Evolutionary conservation across 495 filamentous ascomycete genomes (phyloP).

Genomic region (Aspergillus indologenus): DNA sequence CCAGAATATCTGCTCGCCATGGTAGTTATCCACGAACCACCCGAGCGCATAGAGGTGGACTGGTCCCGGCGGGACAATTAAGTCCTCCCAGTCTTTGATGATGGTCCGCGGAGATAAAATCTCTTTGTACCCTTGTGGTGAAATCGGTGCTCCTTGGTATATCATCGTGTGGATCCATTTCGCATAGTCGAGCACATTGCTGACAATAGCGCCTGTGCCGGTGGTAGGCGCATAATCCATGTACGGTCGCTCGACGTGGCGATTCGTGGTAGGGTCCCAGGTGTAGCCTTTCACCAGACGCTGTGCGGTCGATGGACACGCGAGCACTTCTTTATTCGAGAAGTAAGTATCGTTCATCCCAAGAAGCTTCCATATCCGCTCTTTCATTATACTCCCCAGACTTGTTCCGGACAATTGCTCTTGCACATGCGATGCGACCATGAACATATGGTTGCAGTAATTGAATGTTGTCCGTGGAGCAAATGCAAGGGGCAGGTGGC

Average conservation of each 20-base stretch:
- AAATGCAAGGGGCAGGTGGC: slow-evolving; percentile 35
- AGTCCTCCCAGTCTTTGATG: slow-evolving; percentile 14
- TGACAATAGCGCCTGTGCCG: slow-evolving; percentile 51
- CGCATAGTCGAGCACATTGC: slow-evolving; percentile 51
- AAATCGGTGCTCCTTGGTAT: slow-evolving; percentile 20
- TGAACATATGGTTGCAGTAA: slow-evolving; percentile 53
- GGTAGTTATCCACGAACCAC: slow-evolving; percentile 42
- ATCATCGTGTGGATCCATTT: slow-evolving; percentile 47
- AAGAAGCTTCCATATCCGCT: slow-evolving; percentile 48
- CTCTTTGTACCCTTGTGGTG: slow-evolving; percentile 35
- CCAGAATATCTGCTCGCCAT: slow-evolving; percentile 38
- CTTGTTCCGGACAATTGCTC: slow-evolving; percentile 38
- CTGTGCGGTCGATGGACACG: not conserved
- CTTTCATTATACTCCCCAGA: slow-evolving; percentile 38
- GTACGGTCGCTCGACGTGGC: slow-evolving; percentile 14
- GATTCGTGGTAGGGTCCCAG: slow-evolving; percentile 10
- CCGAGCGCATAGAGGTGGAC: slow-evolving; percentile 41
- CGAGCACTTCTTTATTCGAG: slow-evolving; percentile 26
- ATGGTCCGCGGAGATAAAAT: slow-evolving; percentile 37
- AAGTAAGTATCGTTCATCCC: slow-evolving; percentile 40
- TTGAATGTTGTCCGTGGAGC: slow-evolving; percentile 37
- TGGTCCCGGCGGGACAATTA: slow-evolving; percentile 11
- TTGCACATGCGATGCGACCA: slow-evolving; percentile 39
- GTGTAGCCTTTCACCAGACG: slow-evolving; percentile 22
- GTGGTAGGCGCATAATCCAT: slow-evolving; percentile 32